Evolutionary conservation across 140 eudicot genomes (phyloP).

Genomic region (Flaveria floridana): DNA sequence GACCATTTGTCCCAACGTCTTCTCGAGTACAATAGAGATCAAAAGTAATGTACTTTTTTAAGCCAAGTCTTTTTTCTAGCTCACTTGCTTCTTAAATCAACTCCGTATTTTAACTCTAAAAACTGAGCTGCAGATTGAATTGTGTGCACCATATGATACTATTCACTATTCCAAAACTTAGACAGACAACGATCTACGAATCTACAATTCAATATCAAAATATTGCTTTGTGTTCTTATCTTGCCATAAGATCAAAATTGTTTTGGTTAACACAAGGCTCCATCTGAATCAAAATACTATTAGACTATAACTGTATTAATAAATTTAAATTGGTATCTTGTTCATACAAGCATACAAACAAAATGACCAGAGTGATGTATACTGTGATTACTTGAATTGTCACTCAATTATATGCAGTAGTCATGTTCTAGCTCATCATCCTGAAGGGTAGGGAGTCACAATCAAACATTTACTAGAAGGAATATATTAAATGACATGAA

Average conservation of each 20-base stretch:
- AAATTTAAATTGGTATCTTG: not conserved
- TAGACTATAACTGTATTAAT: not conserved
- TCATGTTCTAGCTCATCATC: not conserved
- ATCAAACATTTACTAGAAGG: constrained; percentile 30
- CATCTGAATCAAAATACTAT: not conserved
- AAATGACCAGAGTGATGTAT: constrained; percentile 4
- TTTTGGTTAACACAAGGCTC: not conserved
- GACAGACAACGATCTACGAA: not conserved
- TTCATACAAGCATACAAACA: constrained; percentile 4
- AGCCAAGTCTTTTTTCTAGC: no score
- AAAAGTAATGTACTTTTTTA: no score
- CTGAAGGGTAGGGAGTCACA: constrained; percentile 26
- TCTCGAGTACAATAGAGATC: no score
- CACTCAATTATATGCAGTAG: constrained; percentile 25
- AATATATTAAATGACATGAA: constrained; percentile 20
- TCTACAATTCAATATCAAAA: no score
- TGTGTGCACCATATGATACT: no score
- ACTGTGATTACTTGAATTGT: constrained; percentile 15
- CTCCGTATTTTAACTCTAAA: no score
- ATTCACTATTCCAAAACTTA: not conserved
- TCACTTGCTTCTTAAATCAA: no score
- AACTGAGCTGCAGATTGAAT: no score
- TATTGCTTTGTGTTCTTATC: no score
- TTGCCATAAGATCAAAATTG: not conserved
- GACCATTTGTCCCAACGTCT: no score